These are phyloP conservation scores for Vitis labrusca DNA, from an alignment of 164 flowering plant species.

Conservation along the genomic window DNA sequence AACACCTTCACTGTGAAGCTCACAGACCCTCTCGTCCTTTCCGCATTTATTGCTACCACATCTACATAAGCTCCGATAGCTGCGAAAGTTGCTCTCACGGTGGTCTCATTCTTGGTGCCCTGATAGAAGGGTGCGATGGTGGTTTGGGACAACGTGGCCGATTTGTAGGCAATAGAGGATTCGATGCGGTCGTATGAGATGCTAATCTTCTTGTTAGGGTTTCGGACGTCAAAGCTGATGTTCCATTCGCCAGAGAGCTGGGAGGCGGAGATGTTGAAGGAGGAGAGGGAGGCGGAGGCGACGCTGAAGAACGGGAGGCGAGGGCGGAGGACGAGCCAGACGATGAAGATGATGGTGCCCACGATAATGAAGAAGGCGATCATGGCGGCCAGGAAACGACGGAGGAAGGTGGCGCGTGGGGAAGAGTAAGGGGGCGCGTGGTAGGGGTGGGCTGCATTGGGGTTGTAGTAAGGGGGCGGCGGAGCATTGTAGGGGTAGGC, in stretches of 20 bases:
- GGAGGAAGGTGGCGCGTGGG: constrained; percentile 38
- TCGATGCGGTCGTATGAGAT: constrained; percentile 36
- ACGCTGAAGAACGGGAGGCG: constrained; percentile 55
- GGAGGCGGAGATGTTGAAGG: constrained; percentile 32
- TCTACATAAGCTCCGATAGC: constrained; percentile 37
- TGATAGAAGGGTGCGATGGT: constrained; percentile 53
- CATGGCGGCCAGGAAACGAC: constrained; percentile 32
- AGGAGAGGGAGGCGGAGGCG: constrained; percentile 43
- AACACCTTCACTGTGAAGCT: constrained; percentile 42
- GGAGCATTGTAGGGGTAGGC: constrained; percentile 29
- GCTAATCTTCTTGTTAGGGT: constrained; percentile 68
- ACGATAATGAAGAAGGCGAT: constrained; percentile 27
- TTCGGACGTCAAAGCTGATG: constrained; percentile 33
- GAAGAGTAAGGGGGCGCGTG: constrained; percentile 11
- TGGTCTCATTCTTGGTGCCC: constrained; percentile 37
- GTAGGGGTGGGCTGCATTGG: constrained; percentile 4
- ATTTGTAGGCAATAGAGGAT: constrained; percentile 16
- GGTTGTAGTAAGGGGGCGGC: constrained; percentile 20
- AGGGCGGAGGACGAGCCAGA: constrained; percentile 71
- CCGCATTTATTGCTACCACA: constrained; percentile 19
- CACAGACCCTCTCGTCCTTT: constrained; percentile 40
- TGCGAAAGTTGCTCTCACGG: constrained; percentile 31
- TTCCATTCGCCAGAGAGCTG: constrained; percentile 31
- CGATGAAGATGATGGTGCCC: constrained; percentile 36
- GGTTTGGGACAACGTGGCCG: constrained; percentile 27